Evolutionary conservation across 495 filamentous ascomycete genomes (phyloP).

Genomic region (Evernia prunastri): DNA sequence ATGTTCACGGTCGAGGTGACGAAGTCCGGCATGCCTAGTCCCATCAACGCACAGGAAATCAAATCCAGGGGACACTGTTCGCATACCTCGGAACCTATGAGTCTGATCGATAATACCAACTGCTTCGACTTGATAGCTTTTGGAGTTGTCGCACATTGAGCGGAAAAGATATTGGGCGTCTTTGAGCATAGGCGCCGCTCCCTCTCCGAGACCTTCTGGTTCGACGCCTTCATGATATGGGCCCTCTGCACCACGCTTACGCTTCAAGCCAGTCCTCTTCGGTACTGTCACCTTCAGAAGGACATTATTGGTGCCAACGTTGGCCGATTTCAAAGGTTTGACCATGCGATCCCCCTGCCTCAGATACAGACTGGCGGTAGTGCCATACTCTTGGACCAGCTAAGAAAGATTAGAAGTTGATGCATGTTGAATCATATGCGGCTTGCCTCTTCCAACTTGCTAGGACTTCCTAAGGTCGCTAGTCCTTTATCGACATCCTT

Average conservation of each 20-base stretch:
- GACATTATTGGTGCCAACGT: conserved; percentile 66
- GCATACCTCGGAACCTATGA: conserved; percentile 74
- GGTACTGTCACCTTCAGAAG: conserved; percentile 83
- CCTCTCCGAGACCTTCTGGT: conserved; percentile 19
- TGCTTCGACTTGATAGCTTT: conserved; percentile 60
- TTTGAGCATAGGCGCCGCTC: conserved; percentile 24
- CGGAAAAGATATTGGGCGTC: conserved; percentile 47
- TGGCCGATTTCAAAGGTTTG: conserved; percentile 65
- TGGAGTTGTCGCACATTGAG: conserved; percentile 64
- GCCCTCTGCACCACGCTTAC: conserved; percentile 64
- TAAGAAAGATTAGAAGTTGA: not conserved
- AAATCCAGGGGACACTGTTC: not conserved
- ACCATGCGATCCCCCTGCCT: conserved; percentile 71
- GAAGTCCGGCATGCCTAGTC: conserved; percentile 60
- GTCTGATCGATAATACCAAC: conserved; percentile 69
- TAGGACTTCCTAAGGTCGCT: conserved; percentile 64
- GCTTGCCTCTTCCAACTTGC: conserved; percentile 48
- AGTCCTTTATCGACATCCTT: conserved; percentile 76
- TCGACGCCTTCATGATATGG: conserved; percentile 45
- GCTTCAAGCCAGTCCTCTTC: conserved; percentile 75
- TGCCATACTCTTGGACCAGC: conserved; percentile 24
- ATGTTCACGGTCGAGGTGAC: conserved; percentile 59
- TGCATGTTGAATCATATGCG: not conserved
- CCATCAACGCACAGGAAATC: conserved; percentile 6
- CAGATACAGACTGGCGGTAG: conserved; percentile 50